Evolutionary conservation across 768 basidiomycete species (phyloP), one percentile per base, ranked within the genome.

Genomic region (Xanthoconium stramineum): DNA sequence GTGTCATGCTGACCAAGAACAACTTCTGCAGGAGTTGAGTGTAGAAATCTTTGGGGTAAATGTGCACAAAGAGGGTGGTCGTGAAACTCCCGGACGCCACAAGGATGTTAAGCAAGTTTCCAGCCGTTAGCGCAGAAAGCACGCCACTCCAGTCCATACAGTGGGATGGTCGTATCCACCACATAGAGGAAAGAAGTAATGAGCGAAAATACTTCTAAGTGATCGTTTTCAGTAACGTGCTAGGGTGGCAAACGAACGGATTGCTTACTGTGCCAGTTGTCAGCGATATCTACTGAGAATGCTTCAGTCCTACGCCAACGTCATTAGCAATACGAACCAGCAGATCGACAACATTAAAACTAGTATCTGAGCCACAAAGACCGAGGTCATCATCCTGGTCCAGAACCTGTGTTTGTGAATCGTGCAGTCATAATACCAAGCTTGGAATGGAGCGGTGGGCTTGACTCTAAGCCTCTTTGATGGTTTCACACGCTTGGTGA

Each of bases 321-420:
- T 52, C 20, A 10, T 33, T 11, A 43, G 60, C 1, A 38, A 39
- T 58, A 14, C 6, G 39, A 36, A 36, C 12, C 24, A 32, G 56
- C 47, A 39, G 4, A 49, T 29, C 15, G 28, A 30, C 48, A 64
- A 91, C 93, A 92, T 91, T 52, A 98, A 77, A 0, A 85, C 83
- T 32, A 91, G 64, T 44, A 97, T 90, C 68, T 98, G 94, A n/a
- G 90, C 38, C 15, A 89, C 69, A 64, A 94, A 94, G n/a, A 96
- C 68, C 3, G 82, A 68, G 0, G 92, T 93, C 81, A 95, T 89
- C 46, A 73, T 74, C 52, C 86, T 76, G 6, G 89, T 81, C 95
- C 95, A 98, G 84, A 87, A 93, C 2, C 94, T 96, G 64, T 93
- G 89, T 69, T 98, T 98, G 59, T 84, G 79, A 14, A 92, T 84